Conservation (phyloP, 2,329 filamentous ascomycete genomes). For the Phaeophleospora eucalypticola region DNA sequence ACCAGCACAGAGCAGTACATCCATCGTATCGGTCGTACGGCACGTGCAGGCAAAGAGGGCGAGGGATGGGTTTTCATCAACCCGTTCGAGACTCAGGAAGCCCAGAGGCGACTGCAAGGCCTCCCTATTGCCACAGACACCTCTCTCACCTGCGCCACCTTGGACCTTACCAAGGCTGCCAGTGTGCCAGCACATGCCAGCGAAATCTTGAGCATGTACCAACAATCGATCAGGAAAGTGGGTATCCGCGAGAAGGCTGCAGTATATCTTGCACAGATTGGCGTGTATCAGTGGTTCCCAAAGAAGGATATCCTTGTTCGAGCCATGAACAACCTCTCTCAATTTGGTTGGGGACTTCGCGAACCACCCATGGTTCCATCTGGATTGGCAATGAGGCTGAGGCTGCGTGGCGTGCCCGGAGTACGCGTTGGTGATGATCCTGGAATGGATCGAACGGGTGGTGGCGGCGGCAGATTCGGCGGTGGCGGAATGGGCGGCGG, state of each 20-base stretch:
- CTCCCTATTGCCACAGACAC: slow-evolving; percentile 59
- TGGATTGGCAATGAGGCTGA: slow-evolving; percentile 28
- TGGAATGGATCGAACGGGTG: slow-evolving; percentile 7
- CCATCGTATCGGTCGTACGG: slow-evolving; percentile 50
- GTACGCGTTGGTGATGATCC: slow-evolving; percentile 23
- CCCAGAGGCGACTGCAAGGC: slow-evolving; percentile 51
- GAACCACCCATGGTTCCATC: slow-evolving; percentile 43
- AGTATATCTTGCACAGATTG: slow-evolving; percentile 58
- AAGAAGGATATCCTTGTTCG: slow-evolving; percentile 40
- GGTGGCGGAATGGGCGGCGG: slow-evolving; percentile 6
- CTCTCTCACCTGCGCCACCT: slow-evolving; percentile 48
- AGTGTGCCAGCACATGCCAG: slow-evolving; percentile 41
- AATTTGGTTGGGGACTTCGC: slow-evolving; percentile 50
- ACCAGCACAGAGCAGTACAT: slow-evolving; percentile 47
- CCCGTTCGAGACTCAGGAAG: slow-evolving; percentile 48
- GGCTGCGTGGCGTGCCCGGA: slow-evolving; percentile 27
- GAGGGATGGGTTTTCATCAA: slow-evolving; percentile 66
- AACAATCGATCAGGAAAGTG: slow-evolving; percentile 42
- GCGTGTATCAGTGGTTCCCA: slow-evolving; percentile 44
- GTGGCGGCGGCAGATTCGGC: slow-evolving; percentile 11
- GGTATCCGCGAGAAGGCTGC: slow-evolving; percentile 41
- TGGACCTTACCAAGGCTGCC: slow-evolving; percentile 42
- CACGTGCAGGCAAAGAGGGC: slow-evolving; percentile 67
- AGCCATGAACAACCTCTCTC: slow-evolving; percentile 53
- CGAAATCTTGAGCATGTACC: slow-evolving; percentile 41